Percentiles rank a stretch among this genome's conserved stretches.
phyloP scores from a whole-genome alignment of 345 rosid species.

The Sapria himalayana region DNA sequence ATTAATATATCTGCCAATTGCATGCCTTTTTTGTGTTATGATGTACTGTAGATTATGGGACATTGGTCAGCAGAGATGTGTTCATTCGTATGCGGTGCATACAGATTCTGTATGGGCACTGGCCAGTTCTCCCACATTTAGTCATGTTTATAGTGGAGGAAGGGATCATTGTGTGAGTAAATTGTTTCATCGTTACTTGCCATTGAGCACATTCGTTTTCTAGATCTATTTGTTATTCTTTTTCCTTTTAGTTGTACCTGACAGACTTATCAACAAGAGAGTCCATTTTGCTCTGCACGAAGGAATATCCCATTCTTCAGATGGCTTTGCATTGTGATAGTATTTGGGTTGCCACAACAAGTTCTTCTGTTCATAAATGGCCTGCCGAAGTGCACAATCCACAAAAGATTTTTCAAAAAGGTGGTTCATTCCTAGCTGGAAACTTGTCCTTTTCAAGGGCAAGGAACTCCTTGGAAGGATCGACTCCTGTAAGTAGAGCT shows the following conservation, averaged over 20 bases:
- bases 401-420: constrained; percentile 64
- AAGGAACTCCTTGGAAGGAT: constrained; percentile 89
- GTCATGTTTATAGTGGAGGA: constrained; percentile 97
- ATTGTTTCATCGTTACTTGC: constrained; percentile 4
- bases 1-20: constrained; percentile 4
- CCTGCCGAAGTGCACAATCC: constrained; percentile 79
- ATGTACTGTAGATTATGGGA: constrained; percentile 67
- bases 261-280: constrained; percentile 91
- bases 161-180: constrained; percentile 89
- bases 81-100: constrained; percentile 98
- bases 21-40: constrained; percentile 12
- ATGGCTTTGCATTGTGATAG: constrained; percentile 79
- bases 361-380: constrained; percentile 82
- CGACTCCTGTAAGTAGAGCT: constrained; percentile 50
- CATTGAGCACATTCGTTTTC: background rate
- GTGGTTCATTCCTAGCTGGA: constrained; percentile 94
- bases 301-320: constrained; percentile 75
- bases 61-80: constrained; percentile 96
- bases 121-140: constrained; percentile 84
- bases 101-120: constrained; percentile 99
- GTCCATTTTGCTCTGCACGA: constrained; percentile 77
- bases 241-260: constrained; percentile 57
- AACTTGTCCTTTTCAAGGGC: constrained; percentile 92
- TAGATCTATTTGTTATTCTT: constrained; percentile 4
- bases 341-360: constrained; percentile 89